These are phyloP conservation scores for Russula foetens DNA, from an alignment of 768 basidiomycete genomes.

Conservation along the genomic window DNA sequence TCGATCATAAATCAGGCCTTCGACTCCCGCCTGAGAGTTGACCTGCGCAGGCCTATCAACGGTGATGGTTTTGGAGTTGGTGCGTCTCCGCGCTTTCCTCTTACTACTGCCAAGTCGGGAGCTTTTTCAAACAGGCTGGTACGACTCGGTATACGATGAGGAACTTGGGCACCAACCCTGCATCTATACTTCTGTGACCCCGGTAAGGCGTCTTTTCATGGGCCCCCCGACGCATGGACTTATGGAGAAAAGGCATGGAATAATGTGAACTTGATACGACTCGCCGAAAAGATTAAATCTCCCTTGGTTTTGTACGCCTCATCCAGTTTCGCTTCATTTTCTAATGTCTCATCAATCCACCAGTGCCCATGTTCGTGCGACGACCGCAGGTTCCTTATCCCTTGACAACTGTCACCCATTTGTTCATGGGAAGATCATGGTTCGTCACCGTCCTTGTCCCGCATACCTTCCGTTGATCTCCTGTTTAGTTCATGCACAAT, in stretches of 20 bases:
- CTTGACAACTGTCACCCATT: constrained; percentile 96
- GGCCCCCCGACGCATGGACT: background rate
- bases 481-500: constrained; percentile 88
- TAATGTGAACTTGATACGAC: constrained; percentile 83
- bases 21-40: constrained; percentile 83
- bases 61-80: constrained; percentile 96
- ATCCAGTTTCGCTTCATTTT: background rate
- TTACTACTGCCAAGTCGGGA: background rate
- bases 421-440: constrained; percentile 87
- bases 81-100: constrained; percentile 29
- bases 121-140: constrained; percentile 61
- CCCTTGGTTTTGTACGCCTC: constrained; percentile 81
- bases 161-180: constrained; percentile 85
- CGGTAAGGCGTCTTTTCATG: constrained; percentile 43
- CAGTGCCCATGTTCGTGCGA: constrained; percentile 88
- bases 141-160: constrained; percentile 77
- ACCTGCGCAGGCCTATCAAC: constrained; percentile 79
- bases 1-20: constrained; percentile 97
- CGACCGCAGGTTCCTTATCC: constrained; percentile 86
- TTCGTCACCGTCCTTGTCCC: constrained; percentile 26
- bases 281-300: constrained; percentile 96
- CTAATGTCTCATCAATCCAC: background rate
- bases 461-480: background rate
- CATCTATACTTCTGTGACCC: constrained; percentile 92
- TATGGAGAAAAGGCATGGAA: constrained; percentile 77